phyloP scores from a whole-genome alignment of 1,284 basidiomycete species.

The Ganoderma boninense region DNA sequence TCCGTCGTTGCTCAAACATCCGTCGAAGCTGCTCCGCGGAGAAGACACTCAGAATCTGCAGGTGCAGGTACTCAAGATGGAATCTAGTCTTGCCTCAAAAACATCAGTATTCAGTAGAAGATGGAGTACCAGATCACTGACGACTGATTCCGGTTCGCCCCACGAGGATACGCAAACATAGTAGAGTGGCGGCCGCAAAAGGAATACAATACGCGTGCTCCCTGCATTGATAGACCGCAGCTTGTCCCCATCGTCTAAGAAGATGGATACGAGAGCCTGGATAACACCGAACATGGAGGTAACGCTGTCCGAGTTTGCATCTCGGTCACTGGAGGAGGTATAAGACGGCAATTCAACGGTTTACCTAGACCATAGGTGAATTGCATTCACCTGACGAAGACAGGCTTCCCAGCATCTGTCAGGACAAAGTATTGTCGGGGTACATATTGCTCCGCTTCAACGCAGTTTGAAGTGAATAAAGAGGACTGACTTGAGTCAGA shows the following conservation, averaged over 20 bases:
- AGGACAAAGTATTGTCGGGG: constrained; percentile 90
- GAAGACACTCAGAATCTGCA: constrained; percentile 92
- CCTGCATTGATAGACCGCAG: constrained; percentile 83
- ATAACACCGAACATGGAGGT: constrained; percentile 91
- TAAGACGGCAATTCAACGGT: background rate
- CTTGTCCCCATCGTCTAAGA: constrained; percentile 87
- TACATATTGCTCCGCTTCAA: constrained; percentile 53
- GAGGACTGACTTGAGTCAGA: background rate
- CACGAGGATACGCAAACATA: constrained; percentile 91
- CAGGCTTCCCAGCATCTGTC: constrained; percentile 95
- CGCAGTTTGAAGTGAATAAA: background rate
- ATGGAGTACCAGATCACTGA: constrained; percentile 54
- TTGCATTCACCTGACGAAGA: constrained; percentile 77
- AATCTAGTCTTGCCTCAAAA: constrained; percentile 83
- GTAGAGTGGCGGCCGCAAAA: constrained; percentile 89
- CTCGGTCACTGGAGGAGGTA: constrained; percentile 40
- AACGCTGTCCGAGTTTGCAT: constrained; percentile 66
- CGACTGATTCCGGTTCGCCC: constrained; percentile 94
- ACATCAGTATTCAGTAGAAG: constrained; percentile 37
- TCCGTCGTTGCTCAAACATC: constrained; percentile 89
- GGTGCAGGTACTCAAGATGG: constrained; percentile 94
- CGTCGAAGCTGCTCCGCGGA: constrained; percentile 84
- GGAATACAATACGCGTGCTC: constrained; percentile 81
- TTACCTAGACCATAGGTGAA: background rate
- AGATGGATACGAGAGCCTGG: constrained; percentile 94